phyloP scores from a whole-genome alignment of 129 eudicot genomes.

The Solidago caesia region DNA sequence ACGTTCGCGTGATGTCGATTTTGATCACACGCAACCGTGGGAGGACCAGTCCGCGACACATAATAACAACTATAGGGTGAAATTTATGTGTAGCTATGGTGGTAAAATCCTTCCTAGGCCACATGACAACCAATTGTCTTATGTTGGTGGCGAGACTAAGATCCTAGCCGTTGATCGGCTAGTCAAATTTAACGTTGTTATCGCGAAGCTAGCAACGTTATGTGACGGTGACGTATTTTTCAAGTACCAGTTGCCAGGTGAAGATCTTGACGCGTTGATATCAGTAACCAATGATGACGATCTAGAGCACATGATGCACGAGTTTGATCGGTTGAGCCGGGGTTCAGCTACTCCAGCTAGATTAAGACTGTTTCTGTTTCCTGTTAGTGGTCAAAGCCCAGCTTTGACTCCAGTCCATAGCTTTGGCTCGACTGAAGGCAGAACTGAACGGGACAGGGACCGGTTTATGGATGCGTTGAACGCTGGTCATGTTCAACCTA shows the following conservation, averaged over 20 bases:
- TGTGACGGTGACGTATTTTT: slow-evolving; percentile 49
- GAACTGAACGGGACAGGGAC: slow-evolving; percentile 48
- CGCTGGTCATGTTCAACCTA: slow-evolving; percentile 44
- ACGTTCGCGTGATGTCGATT: slow-evolving; percentile 47
- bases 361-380: slow-evolving; percentile 65
- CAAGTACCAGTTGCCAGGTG: slow-evolving; percentile 84
- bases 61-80: slow-evolving; percentile 44
- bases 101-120: slow-evolving; percentile 82
- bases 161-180: slow-evolving; percentile 66
- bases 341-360: slow-evolving; percentile 58
- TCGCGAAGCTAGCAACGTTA: slow-evolving; percentile 40
- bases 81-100: slow-evolving; percentile 83
- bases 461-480: slow-evolving; percentile 68
- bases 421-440: slow-evolving; percentile 54
- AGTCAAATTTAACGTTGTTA: slow-evolving; percentile 39
- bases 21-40: slow-evolving; percentile 64
- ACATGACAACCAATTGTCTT: slow-evolving; percentile 63
- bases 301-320: slow-evolving; percentile 86
- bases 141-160: slow-evolving; percentile 78
- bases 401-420: slow-evolving; percentile 43
- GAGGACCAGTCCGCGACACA: slow-evolving; percentile 44
- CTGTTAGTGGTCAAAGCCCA: slow-evolving; percentile 33
- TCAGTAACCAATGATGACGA: slow-evolving; percentile 87
- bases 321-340: slow-evolving; percentile 62
- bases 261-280: slow-evolving; percentile 78